These are phyloP conservation scores for Cystofilobasidium capitatum DNA, from an alignment of 768 basidiomycete species.

Conservation along the genomic window DNA sequence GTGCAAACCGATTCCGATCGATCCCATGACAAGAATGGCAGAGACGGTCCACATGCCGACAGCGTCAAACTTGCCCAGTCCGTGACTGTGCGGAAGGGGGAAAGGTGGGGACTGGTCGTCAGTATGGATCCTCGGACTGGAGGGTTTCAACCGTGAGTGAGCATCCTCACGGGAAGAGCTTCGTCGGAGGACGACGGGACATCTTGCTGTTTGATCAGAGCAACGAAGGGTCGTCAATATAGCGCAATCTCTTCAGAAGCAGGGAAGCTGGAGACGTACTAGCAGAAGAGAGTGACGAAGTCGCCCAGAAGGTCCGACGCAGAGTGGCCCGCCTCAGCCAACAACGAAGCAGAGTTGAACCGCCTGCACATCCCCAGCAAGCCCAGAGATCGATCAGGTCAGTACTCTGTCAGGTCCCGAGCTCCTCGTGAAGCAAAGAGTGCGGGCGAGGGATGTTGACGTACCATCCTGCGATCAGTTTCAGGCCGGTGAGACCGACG, in stretches of 20 bases:
- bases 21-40: slow-evolving; percentile 65
- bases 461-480: slow-evolving; percentile 79
- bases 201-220: slow-evolving; percentile 43
- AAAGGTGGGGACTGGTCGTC: background rate
- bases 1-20: slow-evolving; percentile 59
- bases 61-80: slow-evolving; percentile 89
- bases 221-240: background rate
- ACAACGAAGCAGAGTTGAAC: slow-evolving; percentile 73
- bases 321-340: slow-evolving; percentile 91
- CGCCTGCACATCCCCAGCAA: slow-evolving; percentile 27
- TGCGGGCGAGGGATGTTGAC: slow-evolving; percentile 37
- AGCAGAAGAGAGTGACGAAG: slow-evolving; percentile 80
- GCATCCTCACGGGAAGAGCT: slow-evolving; percentile 50
- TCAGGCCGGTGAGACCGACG: slow-evolving; percentile 65
- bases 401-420: no score
- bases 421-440: background rate
- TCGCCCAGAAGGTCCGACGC: slow-evolving; percentile 69
- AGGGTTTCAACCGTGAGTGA: background rate
- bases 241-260: background rate
- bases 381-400: background rate
- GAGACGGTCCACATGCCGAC: slow-evolving; percentile 86
- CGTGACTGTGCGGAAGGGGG: slow-evolving; percentile 32
- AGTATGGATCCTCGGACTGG: background rate
- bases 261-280: slow-evolving; percentile 39
- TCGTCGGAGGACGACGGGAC: slow-evolving; percentile 69